Percentiles rank a stretch among this genome's conserved stretches.
phyloP scores from a whole-genome alignment of 768 basidiomycete species.

The Agrocybe chaxingu region DNA sequence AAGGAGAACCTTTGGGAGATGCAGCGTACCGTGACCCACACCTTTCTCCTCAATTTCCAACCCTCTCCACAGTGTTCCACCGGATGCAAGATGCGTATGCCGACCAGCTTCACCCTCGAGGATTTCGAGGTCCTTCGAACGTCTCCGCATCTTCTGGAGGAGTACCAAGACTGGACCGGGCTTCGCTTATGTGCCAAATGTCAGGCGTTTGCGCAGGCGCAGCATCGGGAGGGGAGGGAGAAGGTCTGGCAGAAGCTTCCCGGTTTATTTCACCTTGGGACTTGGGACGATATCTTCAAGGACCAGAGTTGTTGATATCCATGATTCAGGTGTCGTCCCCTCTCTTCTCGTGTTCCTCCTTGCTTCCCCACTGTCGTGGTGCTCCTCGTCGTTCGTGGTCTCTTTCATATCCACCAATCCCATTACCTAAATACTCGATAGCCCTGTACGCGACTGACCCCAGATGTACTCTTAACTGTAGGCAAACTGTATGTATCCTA shows the following conservation, averaged over 20 bases:
- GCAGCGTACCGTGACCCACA: constrained; percentile 34
- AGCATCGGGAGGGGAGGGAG: too few species aligned
- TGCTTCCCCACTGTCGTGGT: too few species aligned
- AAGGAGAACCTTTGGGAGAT: constrained; percentile 28
- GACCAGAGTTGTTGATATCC: constrained; percentile 28
- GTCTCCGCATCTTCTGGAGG: constrained; percentile 35
- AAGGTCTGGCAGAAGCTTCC: constrained; percentile 22
- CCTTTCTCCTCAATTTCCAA: constrained; percentile 32
- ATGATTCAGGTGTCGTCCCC: not conserved
- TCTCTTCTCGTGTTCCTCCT: too few species aligned
- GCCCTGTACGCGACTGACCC: too few species aligned
- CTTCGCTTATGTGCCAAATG: constrained; percentile 32
- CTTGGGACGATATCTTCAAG: constrained; percentile 34
- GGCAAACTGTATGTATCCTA: too few species aligned
- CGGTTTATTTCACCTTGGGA: constrained; percentile 31
- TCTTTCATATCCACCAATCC: too few species aligned
- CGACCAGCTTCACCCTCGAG: constrained; percentile 16
- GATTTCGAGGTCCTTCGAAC: constrained; percentile 30
- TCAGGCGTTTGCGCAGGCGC: constrained; percentile 27
- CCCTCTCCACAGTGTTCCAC: constrained; percentile 25
- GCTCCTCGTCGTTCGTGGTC: too few species aligned
- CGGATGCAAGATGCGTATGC: constrained; percentile 16
- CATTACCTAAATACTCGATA: too few species aligned
- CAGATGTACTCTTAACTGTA: too few species aligned
- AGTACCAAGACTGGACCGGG: constrained; percentile 30